Base-by-base conservation (phyloP, 768 basidiomycete genomes). In the Dictyophora rubrovolvata region DNA sequence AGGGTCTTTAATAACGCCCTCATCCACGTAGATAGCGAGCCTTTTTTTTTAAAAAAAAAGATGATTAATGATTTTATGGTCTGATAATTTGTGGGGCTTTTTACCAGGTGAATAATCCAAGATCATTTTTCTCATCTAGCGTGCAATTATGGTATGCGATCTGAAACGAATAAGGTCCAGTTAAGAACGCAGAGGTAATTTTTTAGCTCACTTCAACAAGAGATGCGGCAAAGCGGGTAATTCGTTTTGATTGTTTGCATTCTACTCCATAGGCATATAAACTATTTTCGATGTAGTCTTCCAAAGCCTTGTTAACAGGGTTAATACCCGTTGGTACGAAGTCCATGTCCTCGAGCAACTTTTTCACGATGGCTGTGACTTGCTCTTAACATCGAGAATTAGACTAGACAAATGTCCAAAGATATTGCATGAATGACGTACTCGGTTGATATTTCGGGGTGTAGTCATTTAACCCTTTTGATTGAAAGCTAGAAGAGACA, bases 61-160 rank as follows among this genome's bases (percentile, higher is more conserved):
- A 33, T 53, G 14, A 28, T 28, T 28, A 28, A 3, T 28, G 2
- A 7, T 28, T 28, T 28, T 3, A 2, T 28, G 7, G 28, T 28
- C 4, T 28, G 28, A 28, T 28, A 28, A 28, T 7, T 2, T 28
- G 28, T 2, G 7, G 7, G 7, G 2, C 28, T 3, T 3, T 28
- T 28, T 55, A 55, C 54, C 54, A 55, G n/a, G 5, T 55, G 37
- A 36, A 55, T 16, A 55, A 23, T 23, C 23, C 54, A 1, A 55
- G 20, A 10, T 55, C 36, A 22, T 55, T 35, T 21, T 55, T 55
- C 46, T 55, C 54, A 14, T 34, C 17, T n/a, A 55, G 16, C 6
- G 17, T 55, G 54, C 33, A 37, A 20, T 35, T n/a, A n/a, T 55
- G 34, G 18, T 55, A 55, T 22, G 33, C 17, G 14, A 55, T 1